These are phyloP conservation scores for Neocallimastix lanati DNA, from an alignment of 192 early-diverging fungal genomes.

Conservation along the genomic window DNA sequence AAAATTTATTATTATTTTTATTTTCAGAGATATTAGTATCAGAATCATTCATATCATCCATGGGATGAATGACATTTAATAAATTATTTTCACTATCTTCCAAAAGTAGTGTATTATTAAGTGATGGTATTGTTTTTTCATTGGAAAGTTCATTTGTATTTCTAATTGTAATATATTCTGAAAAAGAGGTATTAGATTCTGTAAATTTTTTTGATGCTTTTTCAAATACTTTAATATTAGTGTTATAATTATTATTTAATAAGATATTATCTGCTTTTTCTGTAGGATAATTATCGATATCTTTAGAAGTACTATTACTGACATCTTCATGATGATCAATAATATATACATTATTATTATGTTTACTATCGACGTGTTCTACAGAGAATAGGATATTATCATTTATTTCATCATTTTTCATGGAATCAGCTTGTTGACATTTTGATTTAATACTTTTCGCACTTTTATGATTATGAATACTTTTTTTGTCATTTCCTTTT, in stretches of 20 bases:
- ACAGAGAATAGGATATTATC: no score
- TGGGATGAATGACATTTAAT: not conserved
- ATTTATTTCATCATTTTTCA: no score
- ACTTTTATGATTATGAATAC: no score
- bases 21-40: no score
- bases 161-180: not conserved
- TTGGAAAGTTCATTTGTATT: not conserved
- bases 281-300: no score
- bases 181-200: not conserved
- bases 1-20: no score
- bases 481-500: not conserved
- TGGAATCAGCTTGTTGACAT: no score
- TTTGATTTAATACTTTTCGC: no score
- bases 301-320: no score
- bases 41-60: no score
- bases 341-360: not conserved
- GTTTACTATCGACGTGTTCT: not conserved
- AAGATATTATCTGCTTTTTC: no score
- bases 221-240: not conserved
- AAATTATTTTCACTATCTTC: not conserved
- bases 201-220: not conserved
- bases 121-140: not conserved
- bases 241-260: not conserved
- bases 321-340: not conserved
- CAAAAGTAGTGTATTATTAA: not conserved